Percentiles rank a stretch among this genome's conserved stretches.
Evolutionary conservation across 306 rosid species (phyloP).

Genomic region (Quillaja saponaria): DNA sequence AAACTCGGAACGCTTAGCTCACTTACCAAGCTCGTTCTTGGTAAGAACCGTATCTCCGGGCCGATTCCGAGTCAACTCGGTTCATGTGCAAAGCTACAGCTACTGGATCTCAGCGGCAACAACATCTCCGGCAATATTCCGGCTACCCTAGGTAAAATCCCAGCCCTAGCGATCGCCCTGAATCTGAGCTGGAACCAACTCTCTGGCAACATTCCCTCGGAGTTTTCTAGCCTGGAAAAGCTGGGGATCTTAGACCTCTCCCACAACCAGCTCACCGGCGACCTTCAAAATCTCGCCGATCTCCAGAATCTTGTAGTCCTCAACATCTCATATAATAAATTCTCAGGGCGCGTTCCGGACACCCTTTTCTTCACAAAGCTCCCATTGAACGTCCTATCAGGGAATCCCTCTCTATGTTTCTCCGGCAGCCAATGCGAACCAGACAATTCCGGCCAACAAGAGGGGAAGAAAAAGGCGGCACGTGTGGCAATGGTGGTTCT

Average conservation of each 20-base stretch:
- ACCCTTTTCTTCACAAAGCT: constrained; percentile 81
- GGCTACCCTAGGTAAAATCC: constrained; percentile 58
- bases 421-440: constrained; percentile 51
- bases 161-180: constrained; percentile 73
- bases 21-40: constrained; percentile 65
- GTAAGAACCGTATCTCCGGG: constrained; percentile 66
- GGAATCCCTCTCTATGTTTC: constrained; percentile 71
- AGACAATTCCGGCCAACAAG: background rate
- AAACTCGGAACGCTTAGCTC: constrained; percentile 55
- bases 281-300: constrained; percentile 55
- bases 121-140: constrained; percentile 64
- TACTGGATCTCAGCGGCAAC: constrained; percentile 72
- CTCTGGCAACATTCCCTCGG: constrained; percentile 62
- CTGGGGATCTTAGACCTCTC: constrained; percentile 83
- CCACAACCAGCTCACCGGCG: constrained; percentile 70
- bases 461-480: constrained; percentile 52
- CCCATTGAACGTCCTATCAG: constrained; percentile 66
- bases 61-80: constrained; percentile 62
- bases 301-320: constrained; percentile 86
- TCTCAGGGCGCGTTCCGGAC: constrained; percentile 76
- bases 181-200: constrained; percentile 79
- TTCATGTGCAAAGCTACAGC: constrained; percentile 59
- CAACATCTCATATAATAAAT: constrained; percentile 73
- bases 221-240: constrained; percentile 56
- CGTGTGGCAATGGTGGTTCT: constrained; percentile 80